Evolutionary conservation across 192 early-diverging fungal genomes (phyloP), one percentile per base, ranked within the genome.

Genomic region (Allomyces javanicus): DNA sequence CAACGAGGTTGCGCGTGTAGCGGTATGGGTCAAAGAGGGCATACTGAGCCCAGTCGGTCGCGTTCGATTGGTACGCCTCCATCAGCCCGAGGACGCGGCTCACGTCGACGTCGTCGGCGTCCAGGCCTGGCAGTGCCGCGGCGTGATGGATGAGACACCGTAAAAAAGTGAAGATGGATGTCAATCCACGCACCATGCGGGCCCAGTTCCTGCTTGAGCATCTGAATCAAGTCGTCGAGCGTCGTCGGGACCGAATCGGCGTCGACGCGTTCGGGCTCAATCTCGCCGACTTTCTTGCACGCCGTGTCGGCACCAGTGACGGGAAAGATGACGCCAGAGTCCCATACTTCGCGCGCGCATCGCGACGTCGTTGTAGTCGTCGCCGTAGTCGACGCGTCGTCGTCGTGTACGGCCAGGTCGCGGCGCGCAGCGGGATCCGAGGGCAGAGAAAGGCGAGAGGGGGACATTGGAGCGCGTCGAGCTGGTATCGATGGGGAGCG

Each of bases 1-100:
- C 92, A 1, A 95, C 85, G 14, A 92, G 77, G 70, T 90, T 92
- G 58, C 90, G 84, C 23, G 92, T 95, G 75, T 95, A 95, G 14
- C 80, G 70, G 14, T 79, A 74, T 5, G 75, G 76, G 65, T 91
- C 87, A 77, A 87, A 89, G 40, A 81, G 75, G 58, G 85, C 82
- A 70, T 86, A 91, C 68, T 86, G 78, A 17, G 67, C 63, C 91
- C 91, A 93, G 68, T 93, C 89, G 21, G 75, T 71, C 62, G 73
- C 64, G 64, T 88, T 83, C 12, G 86, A 85, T 21, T 68, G 71
- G 71, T 90, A 91, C 24, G 70, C 64, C 22, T 76, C 81, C 87
- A 93, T 89, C 43, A 89, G 69, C 23, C 74, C 66, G 62, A 81
- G 73, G 66, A 89, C 80, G 27, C 76, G 70, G 24, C 73, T 67